These are phyloP conservation scores for Telopea speciosissima DNA, from an alignment of 177 flowering plant genomes.

Conservation along the genomic window DNA sequence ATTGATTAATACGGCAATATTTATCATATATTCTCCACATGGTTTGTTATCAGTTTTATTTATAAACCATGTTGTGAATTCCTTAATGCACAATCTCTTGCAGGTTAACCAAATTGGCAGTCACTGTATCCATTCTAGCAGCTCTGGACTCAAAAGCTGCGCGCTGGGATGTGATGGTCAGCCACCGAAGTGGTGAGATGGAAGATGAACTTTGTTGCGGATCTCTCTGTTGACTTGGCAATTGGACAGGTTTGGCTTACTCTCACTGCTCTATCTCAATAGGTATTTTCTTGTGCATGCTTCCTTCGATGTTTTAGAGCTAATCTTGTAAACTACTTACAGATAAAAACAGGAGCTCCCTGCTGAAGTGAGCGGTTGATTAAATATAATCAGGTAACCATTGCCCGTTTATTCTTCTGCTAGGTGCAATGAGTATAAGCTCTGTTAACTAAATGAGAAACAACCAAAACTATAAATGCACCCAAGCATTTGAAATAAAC, in stretches of 20 bases:
- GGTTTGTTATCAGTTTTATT: not conserved
- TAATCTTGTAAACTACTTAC: constrained; percentile 11
- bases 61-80: too few species aligned
- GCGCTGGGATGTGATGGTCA: constrained; percentile 99
- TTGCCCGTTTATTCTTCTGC: not conserved
- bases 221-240: constrained; percentile 92
- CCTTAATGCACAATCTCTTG: constrained; percentile 10
- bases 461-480: not conserved
- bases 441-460: not conserved
- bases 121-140: constrained; percentile 90
- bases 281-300: not conserved
- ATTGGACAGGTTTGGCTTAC: constrained; percentile 78
- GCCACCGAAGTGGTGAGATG: constrained; percentile 98
- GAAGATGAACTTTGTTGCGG: constrained; percentile 99
- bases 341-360: constrained; percentile 99
- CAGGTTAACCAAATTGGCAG: constrained; percentile 99
- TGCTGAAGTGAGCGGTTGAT: constrained; percentile 90
- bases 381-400: constrained; percentile 85
- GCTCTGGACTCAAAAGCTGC: constrained; percentile 93
- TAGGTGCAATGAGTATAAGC: too few species aligned
- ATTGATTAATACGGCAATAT: not conserved
- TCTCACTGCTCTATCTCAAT: not conserved
- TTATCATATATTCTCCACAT: not conserved
- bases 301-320: constrained; percentile 2
- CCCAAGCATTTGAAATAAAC: too few species aligned